phyloP scores from a whole-genome alignment of 2,329 filamentous ascomycete genomes.

The Dactylellina haptotyla region DNA sequence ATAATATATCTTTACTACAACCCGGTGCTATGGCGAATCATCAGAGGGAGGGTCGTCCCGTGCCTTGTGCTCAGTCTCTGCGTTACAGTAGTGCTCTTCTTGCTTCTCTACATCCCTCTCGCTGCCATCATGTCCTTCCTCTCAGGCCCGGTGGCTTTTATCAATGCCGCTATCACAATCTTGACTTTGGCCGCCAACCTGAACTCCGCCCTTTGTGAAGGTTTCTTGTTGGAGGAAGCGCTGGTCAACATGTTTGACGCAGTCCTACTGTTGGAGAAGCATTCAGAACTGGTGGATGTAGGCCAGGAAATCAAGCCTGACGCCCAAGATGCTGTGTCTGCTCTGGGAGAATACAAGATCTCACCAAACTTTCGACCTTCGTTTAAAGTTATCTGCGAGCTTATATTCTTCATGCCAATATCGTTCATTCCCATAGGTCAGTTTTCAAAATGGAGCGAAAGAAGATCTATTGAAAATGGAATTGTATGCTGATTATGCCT shows the following conservation, averaged over 20 bases:
- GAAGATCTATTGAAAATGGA: constrained; percentile 1
- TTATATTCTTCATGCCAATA: constrained; percentile 62
- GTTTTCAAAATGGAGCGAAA: not conserved
- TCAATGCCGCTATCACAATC: constrained; percentile 86
- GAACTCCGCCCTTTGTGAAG: constrained; percentile 64
- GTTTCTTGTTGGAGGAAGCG: constrained; percentile 74
- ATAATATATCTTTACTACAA: constrained; percentile 54
- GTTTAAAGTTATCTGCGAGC: constrained; percentile 56
- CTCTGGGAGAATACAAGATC: constrained; percentile 55
- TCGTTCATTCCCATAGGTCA: constrained; percentile 48
- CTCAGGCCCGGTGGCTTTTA: constrained; percentile 86
- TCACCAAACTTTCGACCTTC: constrained; percentile 56
- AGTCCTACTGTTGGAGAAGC: constrained; percentile 36
- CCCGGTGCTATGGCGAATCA: constrained; percentile 42
- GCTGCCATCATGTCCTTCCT: constrained; percentile 89
- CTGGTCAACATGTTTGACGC: constrained; percentile 71
- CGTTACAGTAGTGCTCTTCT: constrained; percentile 85
- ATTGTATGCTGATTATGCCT: not conserved
- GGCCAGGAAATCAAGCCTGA: constrained; percentile 46
- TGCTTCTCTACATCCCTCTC: constrained; percentile 88
- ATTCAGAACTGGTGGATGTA: constrained; percentile 25
- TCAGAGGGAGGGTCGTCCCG: constrained; percentile 69
- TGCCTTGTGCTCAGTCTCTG: constrained; percentile 82
- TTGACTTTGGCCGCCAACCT: constrained; percentile 74
- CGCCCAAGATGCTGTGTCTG: constrained; percentile 39